Percentiles rank a stretch among this genome's conserved stretches.
Conservation (phyloP, 164 flowering plant genomes). For the Aristolochia fimbriata region DNA sequence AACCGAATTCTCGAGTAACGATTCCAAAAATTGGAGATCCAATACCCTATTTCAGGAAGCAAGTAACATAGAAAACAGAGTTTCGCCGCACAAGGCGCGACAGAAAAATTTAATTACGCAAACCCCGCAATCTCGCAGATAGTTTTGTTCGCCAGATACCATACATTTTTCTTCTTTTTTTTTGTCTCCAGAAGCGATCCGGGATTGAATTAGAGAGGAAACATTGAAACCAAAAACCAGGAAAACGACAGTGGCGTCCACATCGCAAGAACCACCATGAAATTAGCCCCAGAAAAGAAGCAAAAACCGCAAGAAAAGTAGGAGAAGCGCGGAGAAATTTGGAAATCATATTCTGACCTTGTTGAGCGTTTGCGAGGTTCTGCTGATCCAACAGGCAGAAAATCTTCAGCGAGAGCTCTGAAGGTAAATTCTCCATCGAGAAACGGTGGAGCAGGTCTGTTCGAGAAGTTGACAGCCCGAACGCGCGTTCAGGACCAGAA, state of each 20-base stretch:
- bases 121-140: background rate
- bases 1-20: background rate
- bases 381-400: conserved; percentile 55
- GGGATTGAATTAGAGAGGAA: background rate
- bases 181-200: background rate
- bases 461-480: background rate
- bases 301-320: background rate
- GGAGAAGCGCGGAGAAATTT: background rate
- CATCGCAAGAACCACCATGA: background rate
- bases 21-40: background rate
- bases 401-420: conserved; percentile 42
- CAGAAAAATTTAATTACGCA: background rate
- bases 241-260: background rate
- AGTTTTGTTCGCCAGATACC: background rate
- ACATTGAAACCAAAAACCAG: background rate
- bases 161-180: background rate
- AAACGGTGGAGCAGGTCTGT: too few relatives aligned
- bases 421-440: conserved; percentile 50
- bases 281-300: background rate
- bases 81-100: background rate
- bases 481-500: too few relatives aligned
- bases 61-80: background rate
- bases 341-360: conserved; percentile 27
- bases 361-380: conserved; percentile 51
- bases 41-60: background rate